Conservation (phyloP, 2,329 filamentous ascomycete species). For the Penicillium sp. region DNA sequence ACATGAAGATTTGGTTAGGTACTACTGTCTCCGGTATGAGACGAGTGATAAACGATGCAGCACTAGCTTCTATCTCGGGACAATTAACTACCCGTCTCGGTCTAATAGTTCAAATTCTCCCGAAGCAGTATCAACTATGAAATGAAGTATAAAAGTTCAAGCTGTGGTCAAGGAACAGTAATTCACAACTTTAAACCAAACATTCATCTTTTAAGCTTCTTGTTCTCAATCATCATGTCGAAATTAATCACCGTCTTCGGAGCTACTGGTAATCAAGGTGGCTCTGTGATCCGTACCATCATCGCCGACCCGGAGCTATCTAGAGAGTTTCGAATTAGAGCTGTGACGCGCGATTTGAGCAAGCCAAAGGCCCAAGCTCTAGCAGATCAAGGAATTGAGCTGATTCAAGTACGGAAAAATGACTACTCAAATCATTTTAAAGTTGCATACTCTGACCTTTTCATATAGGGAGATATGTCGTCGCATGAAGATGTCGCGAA, state of each 20-base stretch:
- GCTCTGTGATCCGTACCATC: constrained; percentile 6
- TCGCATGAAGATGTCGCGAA: neutral
- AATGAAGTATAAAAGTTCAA: neutral
- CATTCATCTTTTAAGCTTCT: neutral
- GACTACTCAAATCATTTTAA: neutral
- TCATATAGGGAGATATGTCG: neutral
- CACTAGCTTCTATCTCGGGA: neutral
- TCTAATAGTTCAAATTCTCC: neutral
- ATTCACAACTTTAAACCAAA: neutral
- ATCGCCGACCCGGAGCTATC: neutral
- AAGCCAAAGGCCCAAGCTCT: neutral
- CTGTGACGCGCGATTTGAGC: neutral
- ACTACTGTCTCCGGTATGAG: neutral
- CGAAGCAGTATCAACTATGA: neutral
- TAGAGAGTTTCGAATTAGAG: constrained; percentile 1
- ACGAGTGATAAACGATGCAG: neutral
- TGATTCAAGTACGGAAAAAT: neutral
- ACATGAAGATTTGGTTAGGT: neutral
- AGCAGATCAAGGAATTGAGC: neutral
- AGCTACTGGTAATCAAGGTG: constrained; percentile 1
- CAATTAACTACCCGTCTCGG: neutral
- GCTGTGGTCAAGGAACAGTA: neutral
- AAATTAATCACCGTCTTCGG: constrained; percentile 8
- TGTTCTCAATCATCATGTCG: neutral
- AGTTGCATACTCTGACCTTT: neutral